Evolutionary conservation across 805 yeast species (phyloP).

Genomic region (Metschnikowia bowlesiae): DNA sequence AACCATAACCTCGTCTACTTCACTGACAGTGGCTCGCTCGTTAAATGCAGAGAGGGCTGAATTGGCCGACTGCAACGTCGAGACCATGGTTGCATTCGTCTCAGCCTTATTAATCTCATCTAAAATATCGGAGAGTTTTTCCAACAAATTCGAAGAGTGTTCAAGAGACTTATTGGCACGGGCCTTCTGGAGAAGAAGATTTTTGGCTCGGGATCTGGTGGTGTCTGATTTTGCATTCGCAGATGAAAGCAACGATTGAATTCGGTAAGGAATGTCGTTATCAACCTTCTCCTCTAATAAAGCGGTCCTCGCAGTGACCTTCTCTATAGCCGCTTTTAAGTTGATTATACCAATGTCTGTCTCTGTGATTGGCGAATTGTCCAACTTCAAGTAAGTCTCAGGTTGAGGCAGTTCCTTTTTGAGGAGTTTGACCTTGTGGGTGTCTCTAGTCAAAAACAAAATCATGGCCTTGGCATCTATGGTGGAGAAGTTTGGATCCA

Average conservation of each 20-base stretch:
- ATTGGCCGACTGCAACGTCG: constrained; percentile 25
- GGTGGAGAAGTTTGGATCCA: constrained; percentile 12
- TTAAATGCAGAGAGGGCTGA: constrained; percentile 27
- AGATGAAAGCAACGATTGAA: constrained; percentile 14
- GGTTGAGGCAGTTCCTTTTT: not conserved
- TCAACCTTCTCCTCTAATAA: constrained; percentile 20
- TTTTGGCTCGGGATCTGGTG: constrained; percentile 17
- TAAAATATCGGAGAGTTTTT: constrained; percentile 23
- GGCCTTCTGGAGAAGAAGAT: constrained; percentile 16
- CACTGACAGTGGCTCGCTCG: constrained; percentile 21
- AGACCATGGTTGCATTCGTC: constrained; percentile 22
- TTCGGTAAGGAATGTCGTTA: constrained; percentile 14
- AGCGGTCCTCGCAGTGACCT: constrained; percentile 16
- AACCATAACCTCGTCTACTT: constrained; percentile 23
- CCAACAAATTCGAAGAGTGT: constrained; percentile 14
- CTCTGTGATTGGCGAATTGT: constrained; percentile 16
- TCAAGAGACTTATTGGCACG: constrained; percentile 17
- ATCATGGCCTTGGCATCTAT: constrained; percentile 27
- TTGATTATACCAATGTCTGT: constrained; percentile 31
- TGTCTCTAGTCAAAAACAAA: constrained; percentile 26
- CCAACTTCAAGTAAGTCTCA: constrained; percentile 21
- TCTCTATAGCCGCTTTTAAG: constrained; percentile 20
- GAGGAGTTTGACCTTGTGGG: constrained; percentile 1
- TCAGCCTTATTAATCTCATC: constrained; percentile 35
- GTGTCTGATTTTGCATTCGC: constrained; percentile 10